Base-by-base conservation (phyloP, 495 filamentous ascomycete species). In the Cryomyces minteri region DNA sequence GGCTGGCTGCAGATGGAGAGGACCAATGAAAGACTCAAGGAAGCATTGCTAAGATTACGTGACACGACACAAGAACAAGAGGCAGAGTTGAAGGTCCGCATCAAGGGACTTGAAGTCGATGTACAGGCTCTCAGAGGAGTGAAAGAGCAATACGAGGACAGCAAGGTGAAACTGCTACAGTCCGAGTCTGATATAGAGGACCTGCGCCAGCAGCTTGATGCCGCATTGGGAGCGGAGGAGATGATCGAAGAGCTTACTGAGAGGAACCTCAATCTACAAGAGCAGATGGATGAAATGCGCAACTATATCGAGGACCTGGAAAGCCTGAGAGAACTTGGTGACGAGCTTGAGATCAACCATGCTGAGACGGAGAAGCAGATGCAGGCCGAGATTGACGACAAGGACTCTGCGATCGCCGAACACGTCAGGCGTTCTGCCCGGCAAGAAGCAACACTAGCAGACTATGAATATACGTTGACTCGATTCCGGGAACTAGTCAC, bases 311-410 rank as follows among this genome's bases (percentile, higher is more conserved):
- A 88, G 44, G 87, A 95, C 43, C 66, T 95, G 2, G 84, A 94
- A 56, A 76, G 70, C 31, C 60, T 96, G 40, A 88, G 87, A 56
- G 90, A 96, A 50, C 75, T 96, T 41, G 86, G 81, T 51, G 88
- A 96, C 51, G 92, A 96, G 58, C 72, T 96, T 7, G 88, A 95
- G 57, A 76, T 84, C 54, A 94, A 93, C 52, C 86, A 94, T 59
- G 71, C 86, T 10, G 87, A 94, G 55, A 82, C 84, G 8, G 84
- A 88, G 53, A 93, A 87, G 55, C 86, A 96, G 58, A 74, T 98
- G 61, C 86, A 92, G 59, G 85, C 90, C 46, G 88, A 94, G 51
- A 73, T 95, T 28, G 85, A 94, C 51, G 77, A 82, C 55, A 77
- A 78, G 46, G 85, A 94, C 45, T 62, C 65, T 42, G 59, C 92